Percentiles rank a stretch among this genome's conserved stretches.
Evolutionary conservation across 805 yeast genomes (phyloP).

Genomic region (Priceomyces medius): DNA sequence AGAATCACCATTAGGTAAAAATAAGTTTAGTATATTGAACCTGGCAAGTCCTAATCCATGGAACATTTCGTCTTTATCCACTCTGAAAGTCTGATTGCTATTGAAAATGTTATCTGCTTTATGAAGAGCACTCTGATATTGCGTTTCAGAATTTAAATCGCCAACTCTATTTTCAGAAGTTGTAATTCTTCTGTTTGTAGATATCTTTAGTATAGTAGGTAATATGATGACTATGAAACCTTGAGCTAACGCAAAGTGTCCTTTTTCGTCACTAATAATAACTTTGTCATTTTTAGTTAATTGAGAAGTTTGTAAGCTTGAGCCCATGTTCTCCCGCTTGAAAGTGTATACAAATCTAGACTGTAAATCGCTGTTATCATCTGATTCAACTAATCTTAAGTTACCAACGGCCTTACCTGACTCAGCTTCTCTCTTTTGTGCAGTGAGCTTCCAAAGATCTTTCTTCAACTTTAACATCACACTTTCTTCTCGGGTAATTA

Average conservation of each 20-base stretch:
- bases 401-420: conserved; percentile 60
- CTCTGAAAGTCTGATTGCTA: conserved; percentile 44
- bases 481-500: conserved; percentile 73
- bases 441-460: conserved; percentile 68
- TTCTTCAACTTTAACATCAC: conserved; percentile 49
- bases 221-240: conserved; percentile 55
- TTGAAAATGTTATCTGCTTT: conserved; percentile 7
- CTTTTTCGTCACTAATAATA: conserved; percentile 74
- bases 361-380: conserved; percentile 21
- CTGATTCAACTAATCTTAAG: conserved; percentile 39
- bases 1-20: conserved; percentile 50
- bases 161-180: conserved; percentile 38
- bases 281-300: conserved; percentile 60
- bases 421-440: conserved; percentile 55
- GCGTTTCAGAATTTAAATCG: conserved; percentile 53
- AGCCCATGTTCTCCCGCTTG: conserved; percentile 24
- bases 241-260: conserved; percentile 69
- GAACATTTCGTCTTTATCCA: conserved; percentile 78
- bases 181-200: conserved; percentile 54
- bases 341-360: conserved; percentile 48
- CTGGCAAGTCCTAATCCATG: conserved; percentile 76
- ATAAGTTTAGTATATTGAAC: conserved; percentile 68
- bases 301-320: conserved; percentile 40
- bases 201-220: conserved; percentile 43
- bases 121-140: conserved; percentile 48